These are phyloP conservation scores for Stenogyne calaminthoides DNA, from an alignment of 305 asterid genomes.

Conservation along the genomic window DNA sequence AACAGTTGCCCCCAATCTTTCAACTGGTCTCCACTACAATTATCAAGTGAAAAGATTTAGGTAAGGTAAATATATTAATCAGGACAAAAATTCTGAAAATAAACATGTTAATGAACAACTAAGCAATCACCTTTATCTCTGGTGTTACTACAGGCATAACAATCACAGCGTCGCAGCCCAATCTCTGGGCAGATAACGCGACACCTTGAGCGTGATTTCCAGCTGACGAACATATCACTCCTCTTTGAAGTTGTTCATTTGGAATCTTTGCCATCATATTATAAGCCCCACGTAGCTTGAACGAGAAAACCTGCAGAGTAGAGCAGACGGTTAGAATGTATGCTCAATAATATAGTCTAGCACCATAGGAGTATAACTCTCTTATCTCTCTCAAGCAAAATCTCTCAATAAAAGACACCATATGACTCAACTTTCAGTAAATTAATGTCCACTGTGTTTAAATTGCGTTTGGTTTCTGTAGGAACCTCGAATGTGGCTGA, in stretches of 20 bases:
- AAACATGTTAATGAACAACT: not conserved
- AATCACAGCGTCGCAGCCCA: slow-evolving; percentile 82
- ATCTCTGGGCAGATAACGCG: slow-evolving; percentile 75
- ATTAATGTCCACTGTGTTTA: not conserved
- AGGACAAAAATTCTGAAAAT: not conserved
- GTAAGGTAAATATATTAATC: not conserved
- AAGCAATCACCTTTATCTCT: slow-evolving; percentile 73
- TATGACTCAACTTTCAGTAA: slow-evolving; percentile 6
- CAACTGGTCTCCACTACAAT: slow-evolving; percentile 86
- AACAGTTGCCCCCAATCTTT: slow-evolving; percentile 83
- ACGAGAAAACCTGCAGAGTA: slow-evolving; percentile 56
- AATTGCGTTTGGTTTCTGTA: slow-evolving; percentile 19
- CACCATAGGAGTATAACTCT: not conserved
- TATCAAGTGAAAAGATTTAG: slow-evolving; percentile 21
- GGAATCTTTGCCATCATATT: slow-evolving; percentile 97
- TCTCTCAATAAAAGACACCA: not conserved
- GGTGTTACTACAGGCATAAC: slow-evolving; percentile 97
- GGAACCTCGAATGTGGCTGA: slow-evolving; percentile 9
- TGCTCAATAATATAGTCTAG: not conserved
- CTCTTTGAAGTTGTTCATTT: slow-evolving; percentile 63
- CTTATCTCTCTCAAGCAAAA: slow-evolving; percentile 4
- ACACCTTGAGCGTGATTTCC: slow-evolving; percentile 99
- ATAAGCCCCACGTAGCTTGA: slow-evolving; percentile 88
- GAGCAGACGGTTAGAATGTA: slow-evolving; percentile 1
- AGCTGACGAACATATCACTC: slow-evolving; percentile 96